These are phyloP conservation scores for Clonostachys solani DNA, from an alignment of 2,329 filamentous ascomycete species.

Conservation along the genomic window DNA sequence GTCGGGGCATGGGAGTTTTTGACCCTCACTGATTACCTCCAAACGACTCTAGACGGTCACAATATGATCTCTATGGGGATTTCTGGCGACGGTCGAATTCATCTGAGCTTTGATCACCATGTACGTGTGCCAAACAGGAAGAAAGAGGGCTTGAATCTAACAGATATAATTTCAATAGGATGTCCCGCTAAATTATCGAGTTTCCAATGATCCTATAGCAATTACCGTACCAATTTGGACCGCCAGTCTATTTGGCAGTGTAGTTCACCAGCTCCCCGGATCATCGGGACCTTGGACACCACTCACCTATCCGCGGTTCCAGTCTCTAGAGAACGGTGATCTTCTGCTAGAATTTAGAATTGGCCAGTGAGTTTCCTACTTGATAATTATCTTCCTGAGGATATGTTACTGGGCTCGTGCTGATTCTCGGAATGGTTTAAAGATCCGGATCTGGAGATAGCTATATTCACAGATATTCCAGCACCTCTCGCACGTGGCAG, in stretches of 20 bases:
- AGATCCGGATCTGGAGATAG: constrained; percentile 9
- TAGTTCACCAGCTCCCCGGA: constrained; percentile 8
- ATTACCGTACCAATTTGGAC: constrained; percentile 4
- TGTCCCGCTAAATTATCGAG: constrained; percentile 12
- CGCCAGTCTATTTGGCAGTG: constrained; percentile 6
- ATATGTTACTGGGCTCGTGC: neutral
- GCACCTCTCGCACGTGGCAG: constrained; percentile 5
- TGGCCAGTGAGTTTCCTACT: constrained; percentile 1
- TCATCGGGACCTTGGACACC: constrained; percentile 7
- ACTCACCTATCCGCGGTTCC: constrained; percentile 11
- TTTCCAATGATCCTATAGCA: constrained; percentile 6
- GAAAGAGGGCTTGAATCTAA: too few relatives aligned
- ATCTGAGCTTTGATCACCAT: constrained; percentile 12
- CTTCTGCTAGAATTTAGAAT: constrained; percentile 11
- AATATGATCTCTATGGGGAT: constrained; percentile 13
- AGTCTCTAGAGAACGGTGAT: constrained; percentile 5
- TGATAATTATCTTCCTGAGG: neutral
- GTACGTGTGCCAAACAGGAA: neutral
- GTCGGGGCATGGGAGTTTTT: constrained; percentile 8
- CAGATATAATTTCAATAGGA: constrained; percentile 1
- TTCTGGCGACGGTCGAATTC: constrained; percentile 9
- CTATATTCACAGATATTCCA: constrained; percentile 9
- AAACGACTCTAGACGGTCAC: constrained; percentile 10
- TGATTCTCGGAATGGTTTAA: too few relatives aligned
- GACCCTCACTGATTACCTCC: constrained; percentile 10